Evolutionary conservation across 106 monocot genomes (phyloP).

Genomic region (Acorus gramineus): DNA sequence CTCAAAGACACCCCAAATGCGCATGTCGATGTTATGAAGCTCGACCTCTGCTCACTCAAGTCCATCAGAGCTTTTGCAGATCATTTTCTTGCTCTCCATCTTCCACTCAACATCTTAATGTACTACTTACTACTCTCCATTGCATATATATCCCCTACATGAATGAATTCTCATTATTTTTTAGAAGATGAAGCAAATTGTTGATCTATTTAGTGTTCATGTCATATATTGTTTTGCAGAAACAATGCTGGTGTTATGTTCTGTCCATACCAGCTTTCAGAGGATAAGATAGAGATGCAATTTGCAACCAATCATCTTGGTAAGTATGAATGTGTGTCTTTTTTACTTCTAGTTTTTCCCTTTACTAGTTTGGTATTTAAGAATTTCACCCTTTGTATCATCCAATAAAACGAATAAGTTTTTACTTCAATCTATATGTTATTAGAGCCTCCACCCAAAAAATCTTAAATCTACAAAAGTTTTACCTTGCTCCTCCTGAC

Average conservation of each 20-base stretch:
- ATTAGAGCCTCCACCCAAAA: no score
- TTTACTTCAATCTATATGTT: no score
- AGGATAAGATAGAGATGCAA: constrained; percentile 82
- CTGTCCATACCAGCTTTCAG: constrained; percentile 53
- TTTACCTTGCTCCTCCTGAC: no score
- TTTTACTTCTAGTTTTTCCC: no score
- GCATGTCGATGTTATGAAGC: constrained; percentile 42
- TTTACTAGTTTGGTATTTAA: no score
- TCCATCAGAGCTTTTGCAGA: constrained; percentile 56
- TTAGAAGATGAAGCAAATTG: no score
- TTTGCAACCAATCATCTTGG: constrained; percentile 93
- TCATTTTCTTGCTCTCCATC: constrained; percentile 30
- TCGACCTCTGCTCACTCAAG: constrained; percentile 81
- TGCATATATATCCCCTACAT: background rate
- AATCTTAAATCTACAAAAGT: no score
- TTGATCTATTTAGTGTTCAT: no score
- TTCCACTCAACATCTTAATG: constrained; percentile 85
- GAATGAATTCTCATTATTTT: background rate
- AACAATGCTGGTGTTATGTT: constrained; percentile 96
- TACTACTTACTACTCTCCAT: constrained; percentile 9
- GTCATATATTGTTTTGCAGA: constrained; percentile 22
- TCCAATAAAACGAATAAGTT: no score
- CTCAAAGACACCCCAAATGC: constrained; percentile 33
- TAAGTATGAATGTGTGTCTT: background rate
- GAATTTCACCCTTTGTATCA: no score